Evolutionary conservation across 2,329 filamentous ascomycete genomes (phyloP), one percentile per base, ranked within the genome.

Genomic region (Achaetomium macrosporum): DNA sequence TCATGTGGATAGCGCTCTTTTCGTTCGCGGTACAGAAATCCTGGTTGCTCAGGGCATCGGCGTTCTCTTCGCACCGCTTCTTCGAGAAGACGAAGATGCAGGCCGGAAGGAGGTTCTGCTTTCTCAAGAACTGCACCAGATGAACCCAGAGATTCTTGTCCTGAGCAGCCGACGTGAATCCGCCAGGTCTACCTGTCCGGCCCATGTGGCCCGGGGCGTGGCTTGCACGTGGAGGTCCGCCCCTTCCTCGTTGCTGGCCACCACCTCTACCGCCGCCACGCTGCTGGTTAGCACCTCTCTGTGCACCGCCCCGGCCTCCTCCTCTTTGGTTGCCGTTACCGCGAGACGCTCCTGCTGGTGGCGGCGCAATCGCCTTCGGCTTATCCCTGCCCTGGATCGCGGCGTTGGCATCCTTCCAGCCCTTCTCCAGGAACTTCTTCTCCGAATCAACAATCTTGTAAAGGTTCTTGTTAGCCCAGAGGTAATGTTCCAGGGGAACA

Each of bases 71-170:
- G 64, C 93, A 97, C 48, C 93, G 79, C 70, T 93, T 96, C 73
- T 97, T 99, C 2, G 93, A 99, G 70, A 99, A 99, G 51, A 99
- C 92, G 66, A 99, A 99, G 60, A 99, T 95, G 68, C 92, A 97
- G 9, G 88, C 90, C 0, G 93, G 93, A 3, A 99, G 79, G 4
- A 99, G 77, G 45, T 83, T 89, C 48, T 90, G 83, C 68, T 95
- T 96, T 63, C 85, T 88, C 50, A 99, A 76, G 69, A 89, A 90
- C 64, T 95, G 89, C 2, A 99, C 90, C 37, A 99, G 79, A 65
- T 96, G 89, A 35, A 97, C 92, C 93, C 93, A 99, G 8, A 96
- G 79, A 57, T 91, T 97, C 67, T 90, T 91, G 71, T 99, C 93
- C 69, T 99, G 93, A 0, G 90, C 90, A 54, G 88, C 90, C 19